Evolutionary conservation across 345 rosid genomes (phyloP), one percentile per base, ranked within the genome.

Genomic region (Rubroshorea leprosula): DNA sequence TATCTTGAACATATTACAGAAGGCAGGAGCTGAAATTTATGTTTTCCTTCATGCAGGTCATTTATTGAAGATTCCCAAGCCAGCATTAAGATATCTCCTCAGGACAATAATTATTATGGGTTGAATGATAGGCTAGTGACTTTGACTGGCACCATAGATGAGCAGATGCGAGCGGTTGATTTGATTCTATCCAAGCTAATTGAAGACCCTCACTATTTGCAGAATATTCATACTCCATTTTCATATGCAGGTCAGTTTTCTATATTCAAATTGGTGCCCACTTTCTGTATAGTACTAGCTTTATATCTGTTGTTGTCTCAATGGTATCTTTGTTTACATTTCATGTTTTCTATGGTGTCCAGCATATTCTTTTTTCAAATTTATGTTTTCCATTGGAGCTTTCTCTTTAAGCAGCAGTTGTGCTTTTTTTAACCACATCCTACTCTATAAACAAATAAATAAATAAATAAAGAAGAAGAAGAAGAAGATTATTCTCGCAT

Each of bases 61-160:
- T 94, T 90, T 68, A 90, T 90, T 66, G 99, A 94, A 55, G 93
- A 80, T 21, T 94, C 99, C 60, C 90, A 83, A 74, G 97, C 97
- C 66, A 79, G 86, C 72, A 94, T 94, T 64, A 94, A 90, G 79
- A 87, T 94, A 72, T 87, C 99, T 58, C 89, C 95, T 26, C 83
- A 79, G 76, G 99, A 94, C 70, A 80, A 78, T 65, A 87, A 79
- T 72, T 90, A 74, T 65, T 84, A 82, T 69, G 96, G 97, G 65
- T 58, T 86, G 79, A 90, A 70, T 77, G 99, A 94, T 81, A 78
- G 99, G 79, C 84, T 94, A 31, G 99, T 90, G 75, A 87, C 96
- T 21, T 57, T 94, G 58, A 70, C 84, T n/a, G 99, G 99, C 44
- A 81, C 84, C 60, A 68, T 90, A 53, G 95, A 90, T 64, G 93